phyloP scores from a whole-genome alignment of 202 grass and related monocot genomes.

The Bolboschoenoplectus hybrid region DNA sequence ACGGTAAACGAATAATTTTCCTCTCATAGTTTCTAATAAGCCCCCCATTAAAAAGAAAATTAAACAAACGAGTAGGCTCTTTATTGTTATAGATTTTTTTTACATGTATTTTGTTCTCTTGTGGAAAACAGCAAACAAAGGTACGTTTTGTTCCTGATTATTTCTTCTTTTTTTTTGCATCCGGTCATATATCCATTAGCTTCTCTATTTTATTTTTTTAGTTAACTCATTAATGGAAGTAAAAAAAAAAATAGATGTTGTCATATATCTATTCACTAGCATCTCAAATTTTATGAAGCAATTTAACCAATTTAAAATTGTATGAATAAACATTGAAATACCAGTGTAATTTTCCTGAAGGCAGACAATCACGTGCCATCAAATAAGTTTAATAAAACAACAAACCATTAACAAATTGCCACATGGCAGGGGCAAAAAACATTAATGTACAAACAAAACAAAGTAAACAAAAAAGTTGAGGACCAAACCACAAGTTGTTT shows the following conservation, averaged over 20 bases:
- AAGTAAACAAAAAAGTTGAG: neutral
- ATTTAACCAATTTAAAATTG: neutral
- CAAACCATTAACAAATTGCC: neutral
- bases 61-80: neutral
- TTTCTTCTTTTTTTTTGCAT: neutral
- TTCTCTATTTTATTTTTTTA: neutral
- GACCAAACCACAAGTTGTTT: neutral
- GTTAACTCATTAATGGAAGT: neutral
- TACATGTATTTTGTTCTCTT: neutral
- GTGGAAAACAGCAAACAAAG: neutral
- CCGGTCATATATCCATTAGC: neutral
- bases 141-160: neutral
- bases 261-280: too few relatives aligned
- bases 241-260: neutral
- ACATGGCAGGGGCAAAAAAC: neutral
- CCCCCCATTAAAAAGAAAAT: neutral
- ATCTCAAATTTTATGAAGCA: neutral
- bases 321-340: neutral
- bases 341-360: neutral
- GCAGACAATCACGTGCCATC: neutral
- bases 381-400: neutral
- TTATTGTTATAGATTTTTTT: neutral
- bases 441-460: neutral
- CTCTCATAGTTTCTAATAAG: neutral
- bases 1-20: slow-evolving; percentile 40